A percentile compares a stretch with the other conserved stretches of the same genome.
Evolutionary conservation across 371 early-diverging fungal species (phyloP).

Genomic region (Apophysomyces sp.): DNA sequence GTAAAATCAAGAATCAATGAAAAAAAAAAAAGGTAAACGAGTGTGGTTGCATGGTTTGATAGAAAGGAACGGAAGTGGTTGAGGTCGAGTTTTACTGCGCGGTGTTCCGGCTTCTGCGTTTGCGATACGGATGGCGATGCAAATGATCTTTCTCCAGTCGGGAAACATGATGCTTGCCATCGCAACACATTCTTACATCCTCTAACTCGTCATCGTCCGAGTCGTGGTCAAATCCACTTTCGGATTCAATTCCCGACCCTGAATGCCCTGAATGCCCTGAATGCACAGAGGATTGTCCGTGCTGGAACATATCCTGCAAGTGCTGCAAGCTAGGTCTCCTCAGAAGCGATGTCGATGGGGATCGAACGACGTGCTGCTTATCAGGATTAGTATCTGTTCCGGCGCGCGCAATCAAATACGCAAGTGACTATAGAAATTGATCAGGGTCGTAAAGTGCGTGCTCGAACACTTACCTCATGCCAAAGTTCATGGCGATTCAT

Average conservation of each 20-base stretch:
- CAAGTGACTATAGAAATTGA: slow-evolving; percentile 3
- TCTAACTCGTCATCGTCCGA: slow-evolving; percentile 29
- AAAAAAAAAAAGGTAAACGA: not conserved
- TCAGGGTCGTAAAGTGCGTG: not conserved
- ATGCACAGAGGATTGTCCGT: not conserved
- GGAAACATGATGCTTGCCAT: slow-evolving; percentile 39
- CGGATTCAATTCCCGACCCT: not conserved
- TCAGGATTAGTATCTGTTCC: not conserved
- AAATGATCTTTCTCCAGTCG: slow-evolving; percentile 22
- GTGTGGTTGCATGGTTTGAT: not conserved
- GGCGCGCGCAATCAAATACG: slow-evolving; percentile 12
- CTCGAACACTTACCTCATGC: slow-evolving; percentile 21
- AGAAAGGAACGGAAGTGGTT: not conserved
- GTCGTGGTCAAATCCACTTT: slow-evolving; percentile 10
- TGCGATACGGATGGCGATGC: slow-evolving; percentile 25
- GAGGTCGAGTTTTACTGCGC: not conserved
- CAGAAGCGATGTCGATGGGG: not conserved
- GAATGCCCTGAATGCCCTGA: not conserved
- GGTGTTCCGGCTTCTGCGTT: slow-evolving; percentile 11
- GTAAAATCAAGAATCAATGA: not conserved
- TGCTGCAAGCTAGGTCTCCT: slow-evolving; percentile 12
- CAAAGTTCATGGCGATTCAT: slow-evolving; percentile 65
- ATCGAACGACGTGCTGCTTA: not conserved
- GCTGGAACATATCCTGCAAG: slow-evolving; percentile 7
- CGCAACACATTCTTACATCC: slow-evolving; percentile 40